Conservation (phyloP, 495 filamentous ascomycete species). For the Alectoria sarmentosa region DNA sequence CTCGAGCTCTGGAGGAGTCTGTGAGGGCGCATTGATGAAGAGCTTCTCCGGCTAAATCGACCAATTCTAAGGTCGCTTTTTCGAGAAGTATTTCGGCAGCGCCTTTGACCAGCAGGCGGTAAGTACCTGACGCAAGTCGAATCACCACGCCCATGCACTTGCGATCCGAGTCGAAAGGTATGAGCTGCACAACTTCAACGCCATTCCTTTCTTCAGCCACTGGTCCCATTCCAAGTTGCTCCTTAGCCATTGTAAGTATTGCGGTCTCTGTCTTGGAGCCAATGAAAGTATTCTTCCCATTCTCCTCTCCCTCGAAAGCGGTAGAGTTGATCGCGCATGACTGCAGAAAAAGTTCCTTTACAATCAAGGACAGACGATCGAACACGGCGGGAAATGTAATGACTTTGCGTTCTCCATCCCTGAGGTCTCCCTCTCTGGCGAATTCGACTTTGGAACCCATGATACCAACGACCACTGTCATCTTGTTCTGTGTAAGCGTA, state of each 20-base stretch:
- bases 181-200: constrained; percentile 51
- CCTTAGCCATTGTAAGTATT: constrained; percentile 52
- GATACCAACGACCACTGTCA: constrained; percentile 61
- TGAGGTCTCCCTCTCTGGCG: constrained; percentile 34
- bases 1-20: constrained; percentile 27
- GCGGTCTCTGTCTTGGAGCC: constrained; percentile 72
- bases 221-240: constrained; percentile 56
- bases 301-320: constrained; percentile 55
- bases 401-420: constrained; percentile 26
- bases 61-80: constrained; percentile 37
- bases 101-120: constrained; percentile 61
- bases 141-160: constrained; percentile 66
- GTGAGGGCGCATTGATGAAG: constrained; percentile 36
- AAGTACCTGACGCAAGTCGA: constrained; percentile 46
- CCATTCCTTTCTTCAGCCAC: constrained; percentile 52
- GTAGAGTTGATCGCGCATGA: constrained; percentile 62
- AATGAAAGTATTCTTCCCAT: constrained; percentile 51
- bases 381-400: constrained; percentile 30
- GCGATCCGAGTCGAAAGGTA: constrained; percentile 61
- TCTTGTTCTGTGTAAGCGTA: constrained; percentile 64
- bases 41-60: constrained; percentile 34
- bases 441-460: constrained; percentile 49
- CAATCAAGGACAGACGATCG: constrained; percentile 34
- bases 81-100: constrained; percentile 60
- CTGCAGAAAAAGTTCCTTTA: constrained; percentile 47